Evolutionary conservation across 805 yeast genomes (phyloP), one percentile per base, ranked within the genome.

Genomic region (Nakazawaea anatomiae): DNA sequence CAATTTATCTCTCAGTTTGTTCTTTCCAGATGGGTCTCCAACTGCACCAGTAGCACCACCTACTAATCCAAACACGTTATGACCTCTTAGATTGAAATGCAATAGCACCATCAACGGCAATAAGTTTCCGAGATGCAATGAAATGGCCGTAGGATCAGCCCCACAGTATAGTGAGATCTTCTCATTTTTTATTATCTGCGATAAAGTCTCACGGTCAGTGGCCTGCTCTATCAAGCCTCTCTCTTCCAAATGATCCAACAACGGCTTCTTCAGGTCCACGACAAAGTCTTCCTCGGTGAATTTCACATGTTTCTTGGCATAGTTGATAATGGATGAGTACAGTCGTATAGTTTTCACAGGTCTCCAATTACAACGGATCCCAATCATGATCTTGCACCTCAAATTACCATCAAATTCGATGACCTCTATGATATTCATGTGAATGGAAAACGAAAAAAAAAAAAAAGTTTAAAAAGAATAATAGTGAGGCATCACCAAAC

Each of bases 1-100:
- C 73, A 91, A 75, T 12, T 67, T 71, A 9, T 69, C 65, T 51
- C 99, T 74, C 61, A 90, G 97, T 0, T 91, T 80, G 0, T 76
- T 70, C 58, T 97, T 75, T 0, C 98, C 99, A 48, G 96, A 88
- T 6, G 99, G 99, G 65, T 94, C 99, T 6, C 99, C 99, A 1
- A 94, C 96, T 10, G 79, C 77, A 7, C 97, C 98, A 0, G 99
- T 94, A 5, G 98, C 99, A 28, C 96, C 96, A 18, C 96, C 96
- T 14, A 94, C 90, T 6, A 92, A 66, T 0, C 92, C 89, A 6
- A 84, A 80, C n/a, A 89, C 80, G 54, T 79, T 77, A 63, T 90
- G 96, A 1, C 99, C 99, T 35, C 94, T 72, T 34, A 90, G 67
- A 55, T 81, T 82, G 65, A 90, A 90, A 66, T 94, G 97, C 42